Evolutionary conservation across 192 early-diverging fungal genomes (phyloP).

Genomic region (Physocladia obscura): DNA sequence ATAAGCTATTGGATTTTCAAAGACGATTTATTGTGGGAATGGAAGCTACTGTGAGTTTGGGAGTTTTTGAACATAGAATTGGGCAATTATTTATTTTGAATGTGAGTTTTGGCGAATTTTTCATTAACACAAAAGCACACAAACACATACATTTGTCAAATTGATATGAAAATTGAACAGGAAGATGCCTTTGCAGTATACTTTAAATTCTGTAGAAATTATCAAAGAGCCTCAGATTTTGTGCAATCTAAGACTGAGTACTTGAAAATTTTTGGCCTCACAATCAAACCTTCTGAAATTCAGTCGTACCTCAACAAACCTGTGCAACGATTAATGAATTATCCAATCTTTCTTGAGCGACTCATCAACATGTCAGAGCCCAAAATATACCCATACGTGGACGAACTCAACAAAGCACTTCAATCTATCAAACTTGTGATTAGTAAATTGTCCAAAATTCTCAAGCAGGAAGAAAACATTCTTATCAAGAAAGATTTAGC

Average conservation of each 20-base stretch:
- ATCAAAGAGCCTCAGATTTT: constrained; percentile 51
- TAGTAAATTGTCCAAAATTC: constrained; percentile 86
- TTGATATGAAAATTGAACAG: constrained; percentile 5
- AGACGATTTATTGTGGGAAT: constrained; percentile 88
- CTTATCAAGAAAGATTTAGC: constrained; percentile 76
- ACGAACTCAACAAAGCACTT: constrained; percentile 66
- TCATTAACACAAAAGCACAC: not conserved
- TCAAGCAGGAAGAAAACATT: constrained; percentile 86
- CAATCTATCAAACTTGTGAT: constrained; percentile 80
- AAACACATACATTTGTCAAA: not conserved
- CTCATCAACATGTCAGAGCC: constrained; percentile 45
- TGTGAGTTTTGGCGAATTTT: constrained; percentile 32
- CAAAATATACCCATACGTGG: constrained; percentile 42
- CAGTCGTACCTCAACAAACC: constrained; percentile 95
- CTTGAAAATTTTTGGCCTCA: constrained; percentile 36
- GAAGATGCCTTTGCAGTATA: constrained; percentile 53
- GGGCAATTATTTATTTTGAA: constrained; percentile 81
- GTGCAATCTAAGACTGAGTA: constrained; percentile 34
- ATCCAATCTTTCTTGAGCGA: constrained; percentile 79
- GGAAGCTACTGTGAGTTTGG: constrained; percentile 71
- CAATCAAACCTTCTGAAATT: constrained; percentile 85
- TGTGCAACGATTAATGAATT: constrained; percentile 96
- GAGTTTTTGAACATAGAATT: constrained; percentile 81
- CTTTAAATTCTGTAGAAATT: constrained; percentile 94
- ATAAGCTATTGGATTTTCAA: constrained; percentile 91